Conservation (phyloP, 2,329 filamentous ascomycete genomes). For the Colletotrichum tofieldiae region DNA sequence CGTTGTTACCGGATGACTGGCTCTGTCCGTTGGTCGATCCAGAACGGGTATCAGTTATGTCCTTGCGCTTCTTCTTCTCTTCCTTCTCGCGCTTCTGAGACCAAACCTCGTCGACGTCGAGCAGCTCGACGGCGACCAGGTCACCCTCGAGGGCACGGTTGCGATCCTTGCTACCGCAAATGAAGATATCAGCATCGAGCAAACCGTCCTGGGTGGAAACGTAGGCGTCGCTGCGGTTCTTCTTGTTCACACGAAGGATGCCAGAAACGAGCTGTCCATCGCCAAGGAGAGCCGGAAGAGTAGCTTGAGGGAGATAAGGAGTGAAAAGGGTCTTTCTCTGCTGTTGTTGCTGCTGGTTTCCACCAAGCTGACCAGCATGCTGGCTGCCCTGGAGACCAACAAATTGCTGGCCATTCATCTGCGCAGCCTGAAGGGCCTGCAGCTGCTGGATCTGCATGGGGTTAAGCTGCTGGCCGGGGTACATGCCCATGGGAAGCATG, state of each 20-base stretch:
- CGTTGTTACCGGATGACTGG: constrained; percentile 73
- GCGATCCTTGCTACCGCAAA: constrained; percentile 98
- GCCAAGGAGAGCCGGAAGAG: constrained; percentile 88
- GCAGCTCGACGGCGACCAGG: constrained; percentile 93
- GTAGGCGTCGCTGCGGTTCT: constrained; percentile 98
- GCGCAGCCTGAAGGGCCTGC: constrained; percentile 91
- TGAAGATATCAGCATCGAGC: constrained; percentile 98
- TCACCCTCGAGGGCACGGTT: constrained; percentile 98
- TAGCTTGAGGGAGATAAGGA: constrained; percentile 95
- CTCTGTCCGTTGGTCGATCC: constrained; percentile 82
- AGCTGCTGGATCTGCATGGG: constrained; percentile 91
- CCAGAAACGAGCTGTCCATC: constrained; percentile 97
- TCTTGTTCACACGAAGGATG: constrained; percentile 98
- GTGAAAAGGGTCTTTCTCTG: constrained; percentile 99
- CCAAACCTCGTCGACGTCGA: constrained; percentile 99
- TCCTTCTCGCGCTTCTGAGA: constrained; percentile 99
- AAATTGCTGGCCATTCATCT: constrained; percentile 83
- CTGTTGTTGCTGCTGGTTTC: constrained; percentile 84
- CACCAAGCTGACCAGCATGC: constrained; percentile 77
- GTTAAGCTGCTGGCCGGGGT: constrained; percentile 87
- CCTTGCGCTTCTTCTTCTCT: constrained; percentile 99
- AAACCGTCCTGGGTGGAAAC: constrained; percentile 91
- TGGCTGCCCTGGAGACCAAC: constrained; percentile 79
- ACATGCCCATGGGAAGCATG: constrained; percentile 89
- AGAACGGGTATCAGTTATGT: constrained; percentile 91